A percentile compares a stretch with the other conserved stretches of the same genome.
Evolutionary conservation across 305 asterid species (phyloP).

Genomic region (Solanum hybrid): DNA sequence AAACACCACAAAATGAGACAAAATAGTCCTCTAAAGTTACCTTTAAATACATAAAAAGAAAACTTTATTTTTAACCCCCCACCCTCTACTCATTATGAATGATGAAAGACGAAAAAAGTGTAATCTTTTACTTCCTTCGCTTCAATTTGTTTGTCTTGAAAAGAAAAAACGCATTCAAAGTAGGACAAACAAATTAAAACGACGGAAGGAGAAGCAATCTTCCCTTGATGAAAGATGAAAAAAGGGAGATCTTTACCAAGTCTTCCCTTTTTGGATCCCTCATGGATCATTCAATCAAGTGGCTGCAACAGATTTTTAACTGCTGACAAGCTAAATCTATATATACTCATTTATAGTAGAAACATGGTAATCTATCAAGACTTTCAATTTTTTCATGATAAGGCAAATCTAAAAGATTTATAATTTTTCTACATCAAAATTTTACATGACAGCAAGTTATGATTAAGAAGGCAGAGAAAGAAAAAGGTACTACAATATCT

Average conservation of each 20-base stretch:
- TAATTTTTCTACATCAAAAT: neutral
- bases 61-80: neutral
- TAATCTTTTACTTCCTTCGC: no score
- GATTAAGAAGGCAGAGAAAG: neutral
- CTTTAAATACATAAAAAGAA: slow-evolving; percentile 29
- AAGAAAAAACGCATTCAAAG: neutral
- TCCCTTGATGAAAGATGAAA: neutral
- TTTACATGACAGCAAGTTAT: neutral
- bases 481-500: neutral
- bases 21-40: slow-evolving; percentile 33
- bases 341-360: neutral
- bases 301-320: neutral
- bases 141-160: no score
- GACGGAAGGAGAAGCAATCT: neutral
- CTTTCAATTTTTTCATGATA: neutral
- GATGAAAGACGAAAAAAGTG: neutral
- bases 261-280: slow-evolving; percentile 7
- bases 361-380: neutral
- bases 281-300: slow-evolving; percentile 5
- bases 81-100: neutral
- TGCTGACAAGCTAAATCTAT: neutral
- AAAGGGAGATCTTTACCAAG: neutral
- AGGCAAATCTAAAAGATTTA: neutral
- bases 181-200: neutral
- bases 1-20: slow-evolving; percentile 31